Conservation (phyloP, 371 early-diverging fungal genomes). For the Entomophthora muscae region DNA sequence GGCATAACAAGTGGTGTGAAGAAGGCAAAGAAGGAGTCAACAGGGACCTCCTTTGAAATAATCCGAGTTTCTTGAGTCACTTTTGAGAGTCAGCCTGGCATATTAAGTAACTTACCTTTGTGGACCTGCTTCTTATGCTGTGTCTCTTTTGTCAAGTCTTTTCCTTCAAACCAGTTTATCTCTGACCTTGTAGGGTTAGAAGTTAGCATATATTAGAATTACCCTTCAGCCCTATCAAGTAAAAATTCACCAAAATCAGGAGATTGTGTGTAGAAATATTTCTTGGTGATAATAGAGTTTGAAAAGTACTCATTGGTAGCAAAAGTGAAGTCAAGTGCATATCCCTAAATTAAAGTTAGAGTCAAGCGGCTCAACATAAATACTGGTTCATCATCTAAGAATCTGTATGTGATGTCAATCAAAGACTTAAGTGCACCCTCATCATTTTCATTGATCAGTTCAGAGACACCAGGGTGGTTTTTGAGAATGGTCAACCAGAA, state of each 20-base stretch:
- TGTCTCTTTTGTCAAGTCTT: constrained; percentile 74
- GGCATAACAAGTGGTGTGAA: constrained; percentile 70
- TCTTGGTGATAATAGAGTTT: constrained; percentile 72
- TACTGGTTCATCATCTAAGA: constrained; percentile 55
- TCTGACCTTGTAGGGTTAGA: constrained; percentile 10
- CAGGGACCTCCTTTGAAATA: constrained; percentile 84
- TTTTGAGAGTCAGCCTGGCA: constrained; percentile 8
- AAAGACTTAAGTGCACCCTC: constrained; percentile 65
- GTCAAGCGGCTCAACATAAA: not conserved
- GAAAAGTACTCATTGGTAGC: constrained; percentile 72
- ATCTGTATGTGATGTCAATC: constrained; percentile 63
- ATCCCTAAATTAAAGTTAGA: constrained; percentile 35
- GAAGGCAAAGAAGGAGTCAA: constrained; percentile 89
- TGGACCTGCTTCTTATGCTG: constrained; percentile 96
- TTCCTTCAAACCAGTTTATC: constrained; percentile 91
- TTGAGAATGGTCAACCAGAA: constrained; percentile 90
- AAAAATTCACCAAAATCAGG: constrained; percentile 51
- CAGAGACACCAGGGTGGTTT: constrained; percentile 57
- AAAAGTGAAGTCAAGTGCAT: constrained; percentile 83
- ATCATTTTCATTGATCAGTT: constrained; percentile 77
- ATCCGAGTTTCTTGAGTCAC: constrained; percentile 92
- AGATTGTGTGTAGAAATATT: constrained; percentile 66
- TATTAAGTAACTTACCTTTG: constrained; percentile 25
- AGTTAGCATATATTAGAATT: constrained; percentile 6
- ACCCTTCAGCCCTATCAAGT: constrained; percentile 79